Conservation (phyloP, 768 basidiomycete genomes). For the Kwoniella newhampshirensis region DNA sequence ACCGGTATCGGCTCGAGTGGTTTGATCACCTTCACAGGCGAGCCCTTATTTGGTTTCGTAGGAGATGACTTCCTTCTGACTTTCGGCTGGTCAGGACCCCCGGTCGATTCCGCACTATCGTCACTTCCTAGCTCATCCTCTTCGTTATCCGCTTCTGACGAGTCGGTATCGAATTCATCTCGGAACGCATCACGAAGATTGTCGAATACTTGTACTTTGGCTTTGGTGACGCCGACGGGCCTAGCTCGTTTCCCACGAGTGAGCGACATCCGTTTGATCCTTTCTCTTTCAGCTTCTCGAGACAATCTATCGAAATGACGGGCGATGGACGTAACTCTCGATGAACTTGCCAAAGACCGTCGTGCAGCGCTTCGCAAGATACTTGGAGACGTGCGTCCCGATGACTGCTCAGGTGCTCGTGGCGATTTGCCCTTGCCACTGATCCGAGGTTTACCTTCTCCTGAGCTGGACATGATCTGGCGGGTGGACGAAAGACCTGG, state of each 20-base stretch:
- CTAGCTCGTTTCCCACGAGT: conserved; percentile 82
- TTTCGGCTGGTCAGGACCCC: conserved; percentile 11
- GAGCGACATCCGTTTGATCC: conserved; percentile 67
- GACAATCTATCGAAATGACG: conserved; percentile 83
- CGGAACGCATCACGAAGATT: conserved; percentile 87
- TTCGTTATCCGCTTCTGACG: conserved; percentile 67
- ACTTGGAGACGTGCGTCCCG: conserved; percentile 21
- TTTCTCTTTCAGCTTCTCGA: conserved; percentile 62
- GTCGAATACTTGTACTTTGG: conserved; percentile 81
- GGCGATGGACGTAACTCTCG: conserved; percentile 81
- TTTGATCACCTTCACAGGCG: conserved; percentile 25
- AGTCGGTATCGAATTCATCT: conserved; percentile 63
- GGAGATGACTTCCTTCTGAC: conserved; percentile 18
- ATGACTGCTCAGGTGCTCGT: conserved; percentile 17
- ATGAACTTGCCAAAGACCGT: conserved; percentile 56
- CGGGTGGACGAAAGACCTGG: not conserved
- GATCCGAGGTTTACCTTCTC: conserved; percentile 30
- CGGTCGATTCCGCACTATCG: conserved; percentile 38
- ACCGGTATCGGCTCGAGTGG: conserved; percentile 21
- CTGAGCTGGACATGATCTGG: not conserved
- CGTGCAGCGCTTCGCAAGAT: conserved; percentile 56
- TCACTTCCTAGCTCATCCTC: conserved; percentile 59
- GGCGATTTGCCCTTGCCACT: conserved; percentile 49
- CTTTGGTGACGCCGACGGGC: conserved; percentile 83
- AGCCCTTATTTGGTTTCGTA: conserved; percentile 10